These are phyloP conservation scores for Plasmodium chabaudi DNA, from an alignment of 169 alveolate genomes.

Conservation along the genomic window DNA sequence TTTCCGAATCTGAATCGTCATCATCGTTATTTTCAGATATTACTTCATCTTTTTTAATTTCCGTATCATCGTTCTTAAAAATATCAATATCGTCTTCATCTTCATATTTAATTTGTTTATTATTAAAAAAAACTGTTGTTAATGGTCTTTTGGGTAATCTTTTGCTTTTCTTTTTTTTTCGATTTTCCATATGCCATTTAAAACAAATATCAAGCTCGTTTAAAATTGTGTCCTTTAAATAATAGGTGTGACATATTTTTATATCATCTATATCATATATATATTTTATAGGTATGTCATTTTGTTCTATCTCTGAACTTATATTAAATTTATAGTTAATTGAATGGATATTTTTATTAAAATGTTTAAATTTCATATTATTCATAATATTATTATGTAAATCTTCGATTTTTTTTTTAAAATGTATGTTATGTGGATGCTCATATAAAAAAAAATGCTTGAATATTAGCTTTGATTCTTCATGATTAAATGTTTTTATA, in stretches of 20 bases:
- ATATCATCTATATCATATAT: slow-evolving; percentile 66
- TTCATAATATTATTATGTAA: slow-evolving; percentile 75
- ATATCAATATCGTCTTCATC: slow-evolving; percentile 58
- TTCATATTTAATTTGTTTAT: slow-evolving; percentile 7
- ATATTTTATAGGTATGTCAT: slow-evolving; percentile 80
- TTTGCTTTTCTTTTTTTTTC: slow-evolving; percentile 54
- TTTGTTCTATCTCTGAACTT: slow-evolving; percentile 77
- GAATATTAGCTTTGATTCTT: slow-evolving; percentile 78
- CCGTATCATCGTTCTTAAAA: slow-evolving; percentile 36
- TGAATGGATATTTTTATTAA: slow-evolving; percentile 48
- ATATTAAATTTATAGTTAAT: slow-evolving; percentile 75
- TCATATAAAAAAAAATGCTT: slow-evolving; percentile 81
- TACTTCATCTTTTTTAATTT: background rate
- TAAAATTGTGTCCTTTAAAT: slow-evolving; percentile 16
- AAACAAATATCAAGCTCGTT: slow-evolving; percentile 52
- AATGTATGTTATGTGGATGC: slow-evolving; percentile 81
- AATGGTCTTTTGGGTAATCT: slow-evolving; percentile 65
- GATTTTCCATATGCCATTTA: slow-evolving; percentile 75
- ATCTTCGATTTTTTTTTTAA: slow-evolving; percentile 71
- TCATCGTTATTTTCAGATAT: slow-evolving; percentile 5
- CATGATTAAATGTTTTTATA: slow-evolving; percentile 52
- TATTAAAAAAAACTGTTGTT: slow-evolving; percentile 18
- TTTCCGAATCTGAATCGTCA: background rate
- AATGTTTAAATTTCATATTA: slow-evolving; percentile 71
- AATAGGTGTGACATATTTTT: slow-evolving; percentile 12